These are phyloP conservation scores for Ampelocalamus luodianensis DNA, from an alignment of 176 grass and related monocot genomes.

Conservation along the genomic window DNA sequence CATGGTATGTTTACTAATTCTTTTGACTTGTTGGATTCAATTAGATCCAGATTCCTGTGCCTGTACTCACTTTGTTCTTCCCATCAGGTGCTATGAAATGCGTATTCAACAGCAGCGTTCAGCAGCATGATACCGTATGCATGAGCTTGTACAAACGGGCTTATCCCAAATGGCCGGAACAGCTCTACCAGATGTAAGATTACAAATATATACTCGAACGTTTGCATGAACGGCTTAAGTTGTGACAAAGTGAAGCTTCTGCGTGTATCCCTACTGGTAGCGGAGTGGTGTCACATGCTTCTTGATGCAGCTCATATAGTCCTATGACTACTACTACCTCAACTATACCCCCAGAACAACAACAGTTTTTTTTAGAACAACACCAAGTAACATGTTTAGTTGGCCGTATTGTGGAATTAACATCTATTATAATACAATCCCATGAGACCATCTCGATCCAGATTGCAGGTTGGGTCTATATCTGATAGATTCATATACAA, in stretches of 20 bases:
- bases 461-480: too few species aligned
- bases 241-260: not conserved
- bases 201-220: not conserved
- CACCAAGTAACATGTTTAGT: too few species aligned
- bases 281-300: not conserved
- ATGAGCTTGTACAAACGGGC: slow-evolving; percentile 86
- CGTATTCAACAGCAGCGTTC: slow-evolving; percentile 83
- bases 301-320: not conserved
- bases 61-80: slow-evolving; percentile 1
- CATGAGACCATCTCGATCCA: too few species aligned
- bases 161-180: slow-evolving; percentile 93
- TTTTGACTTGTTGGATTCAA: not conserved
- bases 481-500: too few species aligned
- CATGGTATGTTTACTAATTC: slow-evolving; percentile 60
- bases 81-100: slow-evolving; percentile 85
- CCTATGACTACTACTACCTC: too few species aligned
- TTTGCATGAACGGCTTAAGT: too few species aligned
- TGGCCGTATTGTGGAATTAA: too few species aligned
- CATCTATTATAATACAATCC: too few species aligned
- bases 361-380: too few species aligned
- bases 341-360: too few species aligned
- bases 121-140: slow-evolving; percentile 94
- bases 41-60: not conserved
- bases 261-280: not conserved
- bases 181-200: slow-evolving; percentile 48